These are phyloP conservation scores for Claviceps sp. DNA, from an alignment of 2,329 filamentous ascomycete species.

Conservation along the genomic window DNA sequence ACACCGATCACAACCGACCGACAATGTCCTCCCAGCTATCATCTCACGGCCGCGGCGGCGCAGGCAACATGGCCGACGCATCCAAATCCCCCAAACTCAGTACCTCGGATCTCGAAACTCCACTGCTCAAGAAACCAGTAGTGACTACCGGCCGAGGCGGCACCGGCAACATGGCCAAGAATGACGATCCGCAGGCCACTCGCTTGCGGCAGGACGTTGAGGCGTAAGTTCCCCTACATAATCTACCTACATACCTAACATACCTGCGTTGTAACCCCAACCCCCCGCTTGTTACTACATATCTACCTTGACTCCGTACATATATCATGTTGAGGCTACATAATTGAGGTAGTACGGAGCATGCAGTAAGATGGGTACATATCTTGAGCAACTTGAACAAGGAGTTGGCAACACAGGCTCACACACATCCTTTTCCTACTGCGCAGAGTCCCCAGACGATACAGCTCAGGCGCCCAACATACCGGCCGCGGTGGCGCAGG, in stretches of 20 bases:
- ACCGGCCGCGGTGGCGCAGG: slow-evolving; percentile 64
- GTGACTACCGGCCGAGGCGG: slow-evolving; percentile 87
- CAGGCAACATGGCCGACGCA: slow-evolving; percentile 55
- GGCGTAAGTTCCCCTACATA: slow-evolving; percentile 32
- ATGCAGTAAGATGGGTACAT: too few relatives aligned
- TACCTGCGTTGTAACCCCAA: neutral
- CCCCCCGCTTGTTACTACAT: neutral
- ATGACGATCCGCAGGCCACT: slow-evolving; percentile 59
- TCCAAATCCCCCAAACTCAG: slow-evolving; percentile 37
- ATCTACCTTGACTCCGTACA: too few relatives aligned
- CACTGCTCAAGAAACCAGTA: slow-evolving; percentile 66
- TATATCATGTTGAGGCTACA: too few relatives aligned
- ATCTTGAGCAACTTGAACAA: too few relatives aligned
- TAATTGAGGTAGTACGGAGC: too few relatives aligned
- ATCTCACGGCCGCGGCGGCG: slow-evolving; percentile 67
- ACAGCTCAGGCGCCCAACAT: slow-evolving; percentile 47
- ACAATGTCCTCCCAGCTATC: slow-evolving; percentile 25
- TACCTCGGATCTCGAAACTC: slow-evolving; percentile 61
- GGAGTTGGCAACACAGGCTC: neutral
- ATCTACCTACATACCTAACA: too few relatives aligned
- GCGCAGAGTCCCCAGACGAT: slow-evolving; percentile 38
- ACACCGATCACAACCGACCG: neutral
- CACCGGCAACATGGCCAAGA: slow-evolving; percentile 71
- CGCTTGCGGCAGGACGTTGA: slow-evolving; percentile 75
- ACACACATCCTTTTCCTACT: neutral